Percentiles rank a stretch among this genome's conserved stretches.
phyloP scores from a whole-genome alignment of 805 yeast genomes.

The Danielia oregonensis region DNA sequence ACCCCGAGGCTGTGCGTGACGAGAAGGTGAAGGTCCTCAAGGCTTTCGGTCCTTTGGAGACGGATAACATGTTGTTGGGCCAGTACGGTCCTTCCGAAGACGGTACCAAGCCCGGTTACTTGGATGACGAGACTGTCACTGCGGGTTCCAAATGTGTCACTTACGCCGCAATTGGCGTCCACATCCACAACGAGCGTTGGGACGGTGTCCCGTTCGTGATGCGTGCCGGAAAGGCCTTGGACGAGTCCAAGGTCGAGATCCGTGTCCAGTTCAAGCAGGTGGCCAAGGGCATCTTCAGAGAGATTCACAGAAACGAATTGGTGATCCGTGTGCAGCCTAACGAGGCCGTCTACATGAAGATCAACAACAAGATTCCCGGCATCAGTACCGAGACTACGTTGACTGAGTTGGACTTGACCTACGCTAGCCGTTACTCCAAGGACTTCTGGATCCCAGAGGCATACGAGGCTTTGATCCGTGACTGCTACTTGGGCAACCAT shows the following conservation, averaged over 20 bases:
- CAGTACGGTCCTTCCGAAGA: constrained; percentile 84
- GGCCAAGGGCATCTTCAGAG: constrained; percentile 74
- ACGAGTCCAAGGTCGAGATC: constrained; percentile 91
- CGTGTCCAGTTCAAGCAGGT: constrained; percentile 89
- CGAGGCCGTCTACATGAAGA: constrained; percentile 89
- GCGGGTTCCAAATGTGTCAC: constrained; percentile 84
- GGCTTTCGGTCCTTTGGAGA: constrained; percentile 67
- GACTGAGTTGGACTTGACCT: constrained; percentile 88
- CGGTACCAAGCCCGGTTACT: constrained; percentile 84
- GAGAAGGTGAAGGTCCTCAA: constrained; percentile 92
- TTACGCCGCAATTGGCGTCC: constrained; percentile 77
- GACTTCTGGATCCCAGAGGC: constrained; percentile 97
- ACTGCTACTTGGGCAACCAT: constrained; percentile 87
- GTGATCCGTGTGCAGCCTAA: constrained; percentile 93
- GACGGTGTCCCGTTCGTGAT: constrained; percentile 94
- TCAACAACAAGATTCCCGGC: constrained; percentile 94
- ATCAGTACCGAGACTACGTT: constrained; percentile 74
- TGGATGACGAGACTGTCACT: constrained; percentile 88
- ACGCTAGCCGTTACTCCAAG: constrained; percentile 68
- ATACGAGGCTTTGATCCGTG: constrained; percentile 91
- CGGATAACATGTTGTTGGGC: constrained; percentile 70
- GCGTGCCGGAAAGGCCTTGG: constrained; percentile 97
- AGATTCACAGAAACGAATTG: constrained; percentile 85
- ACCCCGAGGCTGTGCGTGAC: constrained; percentile 91
- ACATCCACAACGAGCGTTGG: constrained; percentile 93